Evolutionary conservation across 169 alveolate species (phyloP), one percentile per base, ranked within the genome.

Genomic region (Neospora caninum): DNA sequence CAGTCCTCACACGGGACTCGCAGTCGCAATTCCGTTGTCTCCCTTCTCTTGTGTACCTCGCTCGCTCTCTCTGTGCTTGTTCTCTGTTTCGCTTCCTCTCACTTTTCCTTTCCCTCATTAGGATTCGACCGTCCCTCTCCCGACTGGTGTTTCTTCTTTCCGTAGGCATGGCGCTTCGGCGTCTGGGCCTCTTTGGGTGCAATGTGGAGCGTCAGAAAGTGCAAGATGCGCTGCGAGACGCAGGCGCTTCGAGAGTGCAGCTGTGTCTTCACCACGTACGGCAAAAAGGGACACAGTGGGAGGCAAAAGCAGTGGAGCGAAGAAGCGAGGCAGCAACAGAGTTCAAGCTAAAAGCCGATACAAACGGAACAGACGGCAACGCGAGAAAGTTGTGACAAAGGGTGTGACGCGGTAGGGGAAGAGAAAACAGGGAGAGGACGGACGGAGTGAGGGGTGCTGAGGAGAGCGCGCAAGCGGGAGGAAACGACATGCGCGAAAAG

Each of bases 141-240:
- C 39, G 34, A n/a, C 83, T 70, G n/a, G n/a, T n/a, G n/a, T n/a
- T n/a, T n/a, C n/a, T n/a, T n/a, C 27, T 70, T 9, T 22, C 18
- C 27, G 87, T 92, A 92, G 95, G 95, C 34, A 86, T 78, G 80
- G 88, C 88, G 64, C 92, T 92, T 41, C 70, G 87, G 45, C 95
- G 95, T 7, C 58, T 92, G 39, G 95, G 95, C 29, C 82, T 92
- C 34, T 86, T 86, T 42, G 95, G 95, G 16, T 92, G 95, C 45
- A 92, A 92, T 53, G 95, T 92, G 49, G 95, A 92, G 88, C 45
- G 95, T 42, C 95, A 92, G 67, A 38, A 54, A 43, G 92, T 92
- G 58, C 92, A 92, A 88, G 88, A 67, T 9, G 95, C 95, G 49
- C 93, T 92, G 58, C 31, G 70, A 41, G 83, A 64, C 70, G 95